Base-by-base conservation (phyloP, 2,329 filamentous ascomycete genomes). In the Diaporthe ilicicola region DNA sequence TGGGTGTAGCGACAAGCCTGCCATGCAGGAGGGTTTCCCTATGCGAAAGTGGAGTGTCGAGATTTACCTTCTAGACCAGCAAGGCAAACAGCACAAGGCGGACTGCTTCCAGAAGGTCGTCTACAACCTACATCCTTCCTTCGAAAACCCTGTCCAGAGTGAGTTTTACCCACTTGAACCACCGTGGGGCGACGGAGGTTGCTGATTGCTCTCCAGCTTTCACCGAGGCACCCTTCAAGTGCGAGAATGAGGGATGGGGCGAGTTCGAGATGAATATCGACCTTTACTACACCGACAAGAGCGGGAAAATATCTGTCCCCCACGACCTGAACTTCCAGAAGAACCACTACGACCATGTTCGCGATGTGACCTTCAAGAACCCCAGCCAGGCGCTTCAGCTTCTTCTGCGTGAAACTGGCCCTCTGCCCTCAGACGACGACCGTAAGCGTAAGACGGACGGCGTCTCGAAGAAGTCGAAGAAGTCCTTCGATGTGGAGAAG, bases 201-300 rank as follows among this genome's bases (percentile, higher is more conserved):
- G 72, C 74, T 77, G 62, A 77, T 2, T 50, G 39, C 19, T 37
- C 17, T 42, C 8, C 75, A 96, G 93, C 90, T 29, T 92, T 97
- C 84, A 92, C 91, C 79, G 91, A 93, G 74, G 90, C 94, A 0
- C 96, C 96, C 0, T 99, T 98, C 84, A 88, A 88, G 75, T 97
- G 97, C 82, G 87, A 90, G 74, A 97, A 99, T 82, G 93, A 98
- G 83, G 96, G 96, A 76, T 99, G 96, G 96, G 96, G 96, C 78
- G 96, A 98, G 84, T 99, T 99, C 81, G 96, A 98, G 80, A 95
- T 99, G 91, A 87, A 86, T 59, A 96, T 98, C 78, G 90, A 93
- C 73, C 88, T 97, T 76, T 92, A 91, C 78, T 93, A 92, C 53
- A 91, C 92, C 37, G 94, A 96, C 82, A 98, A 98, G 86, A 92